A percentile compares a stretch with the other conserved stretches of the same genome.
Evolutionary conservation across 2,329 filamentous ascomycete species (phyloP).

Genomic region (Colletotrichum echinochloae): DNA sequence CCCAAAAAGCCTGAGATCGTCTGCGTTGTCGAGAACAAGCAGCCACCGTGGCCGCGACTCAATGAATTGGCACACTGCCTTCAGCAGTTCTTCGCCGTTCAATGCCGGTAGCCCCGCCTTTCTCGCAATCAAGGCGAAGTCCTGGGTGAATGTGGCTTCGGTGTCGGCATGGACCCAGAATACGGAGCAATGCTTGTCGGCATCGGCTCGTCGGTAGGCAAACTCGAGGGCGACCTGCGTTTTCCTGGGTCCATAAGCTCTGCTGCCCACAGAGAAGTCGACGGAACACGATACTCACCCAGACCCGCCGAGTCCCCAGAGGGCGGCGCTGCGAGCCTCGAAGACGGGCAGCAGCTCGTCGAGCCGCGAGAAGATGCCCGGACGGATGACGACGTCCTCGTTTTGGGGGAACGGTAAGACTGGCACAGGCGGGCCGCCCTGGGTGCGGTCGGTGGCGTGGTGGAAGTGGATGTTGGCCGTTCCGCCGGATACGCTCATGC

Average conservation of each 20-base stretch:
- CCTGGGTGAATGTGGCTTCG: not conserved
- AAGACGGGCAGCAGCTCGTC: not conserved
- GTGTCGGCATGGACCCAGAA: constrained; percentile 3
- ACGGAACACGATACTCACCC: not conserved
- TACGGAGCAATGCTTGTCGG: not conserved
- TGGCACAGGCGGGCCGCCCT: not conserved
- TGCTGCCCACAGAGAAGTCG: not conserved
- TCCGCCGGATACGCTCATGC: not conserved
- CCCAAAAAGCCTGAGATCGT: not conserved
- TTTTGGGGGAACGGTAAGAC: not conserved
- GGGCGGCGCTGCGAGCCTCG: not conserved
- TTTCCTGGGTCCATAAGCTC: not conserved
- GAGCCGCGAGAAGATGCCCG: not conserved
- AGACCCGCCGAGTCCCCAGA: not conserved
- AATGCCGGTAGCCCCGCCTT: not conserved
- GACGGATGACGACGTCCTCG: not conserved
- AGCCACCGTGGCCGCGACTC: not conserved
- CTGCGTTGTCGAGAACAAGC: not conserved
- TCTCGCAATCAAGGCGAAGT: not conserved
- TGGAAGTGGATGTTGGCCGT: not conserved
- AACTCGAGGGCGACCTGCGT: not conserved
- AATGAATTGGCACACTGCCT: not conserved
- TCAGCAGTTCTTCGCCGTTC: not conserved
- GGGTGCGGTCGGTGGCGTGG: not conserved
- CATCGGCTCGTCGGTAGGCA: not conserved